Evolutionary conservation across 805 yeast species (phyloP), one percentile per base, ranked within the genome.

Genomic region (Hanseniaspora singularis): DNA sequence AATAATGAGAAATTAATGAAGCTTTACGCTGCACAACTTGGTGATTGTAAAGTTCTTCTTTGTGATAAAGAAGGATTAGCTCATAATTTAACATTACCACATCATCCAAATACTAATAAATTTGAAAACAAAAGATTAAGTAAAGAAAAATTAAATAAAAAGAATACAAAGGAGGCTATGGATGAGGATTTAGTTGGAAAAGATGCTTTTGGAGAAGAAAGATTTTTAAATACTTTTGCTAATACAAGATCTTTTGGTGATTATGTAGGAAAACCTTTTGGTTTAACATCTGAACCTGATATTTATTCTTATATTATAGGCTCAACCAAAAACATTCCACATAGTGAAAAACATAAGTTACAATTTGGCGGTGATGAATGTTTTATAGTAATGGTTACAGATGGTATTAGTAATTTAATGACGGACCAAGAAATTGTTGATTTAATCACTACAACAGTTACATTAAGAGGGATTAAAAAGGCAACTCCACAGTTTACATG

Each of bases 191-290:
- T 36, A 1, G 37, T 40, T 5, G 37, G 50, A 3, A 77, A 82
- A 6, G 97, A 89, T 60, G 81, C 96, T 3, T 89, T 88, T 66
- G 98, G 98, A 6, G 94, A 87, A 57, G 85, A 82, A 57, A 61
- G 97, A 49, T 88, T 79, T 55, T 55, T 75, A 49, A 74, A 82
- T 31, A 73, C 77, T 52, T 80, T 78, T 58, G 95, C 96, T 19
- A 92, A 92, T 57, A 92, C 98, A 1, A 71, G 98, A 53, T 72
- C 96, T 1, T 92, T 92, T 70, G 98, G 98, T 33, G 98, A 92
- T 63, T 57, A 79, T 14, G 67, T 71, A 22, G 94, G 78, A 46
- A 92, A 92, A 62, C 70, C 79, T 31, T 74, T 77, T 59, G 98
- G 98, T 0, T 77, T 92, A 1, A 71, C 88, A 0, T 85, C 96